Base-by-base conservation (phyloP, 2,329 filamentous ascomycete species). In the Stagonosporopsis cucurbitacearum region DNA sequence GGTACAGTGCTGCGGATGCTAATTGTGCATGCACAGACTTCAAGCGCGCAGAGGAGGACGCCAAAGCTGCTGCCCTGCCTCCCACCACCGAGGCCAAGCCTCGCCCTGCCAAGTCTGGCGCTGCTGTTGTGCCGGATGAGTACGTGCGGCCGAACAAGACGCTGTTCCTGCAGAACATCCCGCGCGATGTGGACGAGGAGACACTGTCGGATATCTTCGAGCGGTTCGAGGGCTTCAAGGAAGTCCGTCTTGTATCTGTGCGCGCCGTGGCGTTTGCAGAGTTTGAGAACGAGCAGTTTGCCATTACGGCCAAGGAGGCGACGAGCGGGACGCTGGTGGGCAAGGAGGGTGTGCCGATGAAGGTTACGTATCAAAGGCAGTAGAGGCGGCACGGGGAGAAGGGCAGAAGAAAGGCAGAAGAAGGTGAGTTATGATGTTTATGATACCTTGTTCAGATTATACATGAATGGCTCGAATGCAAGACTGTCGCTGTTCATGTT, bases 141-240 rank as follows among this genome's bases (percentile, higher is more conserved):
- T 98, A 96, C 76, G 85, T 98, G 4, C 94, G 94, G 4, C 94
- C 95, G 32, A 98, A 98, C 85, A 97, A 96, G 81, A 96, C 92
- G 64, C 84, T 99, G 32, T 96, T 98, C 79, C 81, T 98, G 58
- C 92, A 96, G 79, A 94, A 98, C 68, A 79, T 99, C 32, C 93
- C 95, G 8, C 91, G 94, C 61, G 90, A 92, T 62, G 92, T 90
- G 77, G 90, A 90, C 74, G 86, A 91, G 69, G 92, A 96, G 62
- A 85, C 83, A 22, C 84, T 99, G 50, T 89, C 87, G 0, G 82
- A 84, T 28, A 87, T 98, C 59, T 99, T 98, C 78, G 86, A 87
- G 46, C 88, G 90, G 44, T 99, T 96, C 79, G 91, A 96, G 60
- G 94, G 94, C 23, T 97, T 99, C 81, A 89, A 89, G 73, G 95